Percentiles rank a stretch among this genome's conserved stretches.
phyloP scores from a whole-genome alignment of 495 filamentous ascomycete genomes.

The Podospora pseudocomata region DNA sequence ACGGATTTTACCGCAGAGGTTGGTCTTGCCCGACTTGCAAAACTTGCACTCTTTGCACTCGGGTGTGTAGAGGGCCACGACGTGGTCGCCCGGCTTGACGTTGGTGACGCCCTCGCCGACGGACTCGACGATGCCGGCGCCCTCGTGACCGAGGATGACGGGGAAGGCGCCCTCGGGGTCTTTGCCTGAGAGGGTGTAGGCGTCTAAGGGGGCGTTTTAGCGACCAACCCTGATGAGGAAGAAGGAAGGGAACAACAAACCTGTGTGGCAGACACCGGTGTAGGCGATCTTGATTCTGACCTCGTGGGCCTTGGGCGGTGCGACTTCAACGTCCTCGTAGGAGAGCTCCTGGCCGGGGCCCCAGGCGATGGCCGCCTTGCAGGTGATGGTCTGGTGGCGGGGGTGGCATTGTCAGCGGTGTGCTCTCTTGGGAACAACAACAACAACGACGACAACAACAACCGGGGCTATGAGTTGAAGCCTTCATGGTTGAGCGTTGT shows the following conservation, averaged over 20 bases:
- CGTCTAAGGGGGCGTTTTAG: slow-evolving; percentile 56
- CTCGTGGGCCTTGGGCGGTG: slow-evolving; percentile 87
- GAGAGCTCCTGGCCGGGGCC: slow-evolving; percentile 84
- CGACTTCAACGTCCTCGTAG: slow-evolving; percentile 89
- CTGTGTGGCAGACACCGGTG: slow-evolving; percentile 98
- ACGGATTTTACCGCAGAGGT: slow-evolving; percentile 98
- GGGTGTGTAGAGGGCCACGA: slow-evolving; percentile 95
- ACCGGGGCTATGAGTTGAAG: neutral
- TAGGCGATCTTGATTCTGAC: slow-evolving; percentile 95
- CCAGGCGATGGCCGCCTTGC: slow-evolving; percentile 94
- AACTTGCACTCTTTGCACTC: slow-evolving; percentile 99
- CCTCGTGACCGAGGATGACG: slow-evolving; percentile 93
- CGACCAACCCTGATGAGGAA: neutral
- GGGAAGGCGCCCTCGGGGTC: slow-evolving; percentile 98
- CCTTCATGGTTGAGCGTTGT: neutral
- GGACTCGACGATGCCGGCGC: slow-evolving; percentile 94
- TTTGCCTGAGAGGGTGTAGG: slow-evolving; percentile 96
- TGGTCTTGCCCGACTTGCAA: slow-evolving; percentile 98
- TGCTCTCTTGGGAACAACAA: neutral
- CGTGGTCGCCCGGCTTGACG: slow-evolving; percentile 89
- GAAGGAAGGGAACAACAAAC: slow-evolving; percentile 43
- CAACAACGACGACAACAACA: neutral
- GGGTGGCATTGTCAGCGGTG: neutral
- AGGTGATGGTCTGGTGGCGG: slow-evolving; percentile 46
- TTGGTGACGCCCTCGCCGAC: slow-evolving; percentile 92